Base-by-base conservation (phyloP, 1,284 basidiomycete species). In the Neotropicomus parvogracilis region DNA sequence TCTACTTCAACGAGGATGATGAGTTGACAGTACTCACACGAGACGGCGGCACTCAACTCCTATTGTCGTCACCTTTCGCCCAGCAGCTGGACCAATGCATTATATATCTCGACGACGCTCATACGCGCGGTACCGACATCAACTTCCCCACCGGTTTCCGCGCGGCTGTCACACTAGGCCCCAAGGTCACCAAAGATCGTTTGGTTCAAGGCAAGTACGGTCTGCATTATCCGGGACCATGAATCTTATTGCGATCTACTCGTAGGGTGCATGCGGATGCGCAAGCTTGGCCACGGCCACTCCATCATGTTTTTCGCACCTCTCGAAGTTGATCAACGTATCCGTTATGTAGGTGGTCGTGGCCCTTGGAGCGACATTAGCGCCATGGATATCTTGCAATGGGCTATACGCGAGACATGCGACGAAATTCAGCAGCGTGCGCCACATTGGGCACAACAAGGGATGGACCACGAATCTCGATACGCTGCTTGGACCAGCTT, bases 61-160 rank as follows among this genome's bases (percentile, higher is more conserved):
- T 82, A 2, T 40, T 61, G 4, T 67, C 71, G 6, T 81, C 79
- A 3, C 67, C 70, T 0, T 78, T 70, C 52, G 62, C 56, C 3
- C 63, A 70, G 32, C 70, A 70, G 45, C 59, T 80, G 0, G 67
- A 72, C 14, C 63, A 68, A 52, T 78, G 76, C 28, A 51, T 79
- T 4, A 55, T 80, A 2, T 81, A 82, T 49, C 70, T 82, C 0
- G 80, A 81, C 36, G 79, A 82, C 54, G 75, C 74, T 1, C 79
- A 81, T 50, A 81, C 80, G 0, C 63, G 47, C 9, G 47, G 47
- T 28, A 48, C 47, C 8, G 46, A 48, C 46, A 37, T 48, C 8
- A 48, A 38, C 6, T 48, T 48, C 12, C 46, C 46, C 5, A 27
- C 7, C 6, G 44, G 44, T 6, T 48, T 48, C 17, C 46, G 46